Conservation (phyloP, 2,329 filamentous ascomycete genomes). For the Ophiostoma sp. region DNA sequence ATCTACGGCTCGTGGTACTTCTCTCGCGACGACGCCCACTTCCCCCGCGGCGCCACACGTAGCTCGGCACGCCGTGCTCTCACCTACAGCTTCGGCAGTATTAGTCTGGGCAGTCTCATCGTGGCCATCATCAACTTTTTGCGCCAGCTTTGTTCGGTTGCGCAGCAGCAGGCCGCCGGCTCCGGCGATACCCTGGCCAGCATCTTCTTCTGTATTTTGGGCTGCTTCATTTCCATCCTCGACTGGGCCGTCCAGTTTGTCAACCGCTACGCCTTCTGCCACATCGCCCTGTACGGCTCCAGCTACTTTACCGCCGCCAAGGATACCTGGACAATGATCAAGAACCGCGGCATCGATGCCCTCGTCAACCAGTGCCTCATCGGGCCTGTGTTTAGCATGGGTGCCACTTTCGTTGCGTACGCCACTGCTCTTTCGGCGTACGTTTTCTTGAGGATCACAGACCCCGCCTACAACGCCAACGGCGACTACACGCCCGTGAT, state of each 20-base stretch:
- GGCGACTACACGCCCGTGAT: conserved; percentile 73
- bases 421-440: conserved; percentile 79
- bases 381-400: conserved; percentile 72
- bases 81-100: conserved; percentile 91
- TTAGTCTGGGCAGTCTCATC: conserved; percentile 80
- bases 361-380: conserved; percentile 87
- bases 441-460: conserved; percentile 79
- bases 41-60: conserved; percentile 76
- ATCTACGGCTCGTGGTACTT: conserved; percentile 97
- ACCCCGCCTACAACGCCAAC: conserved; percentile 71
- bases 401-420: conserved; percentile 80
- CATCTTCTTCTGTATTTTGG: conserved; percentile 71
- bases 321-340: conserved; percentile 89
- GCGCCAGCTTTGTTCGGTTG: conserved; percentile 79
- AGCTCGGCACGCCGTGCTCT: conserved; percentile 79
- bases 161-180: conserved; percentile 62
- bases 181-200: conserved; percentile 67
- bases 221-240: conserved; percentile 73
- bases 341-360: conserved; percentile 85
- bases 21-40: conserved; percentile 55
- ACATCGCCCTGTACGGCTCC: conserved; percentile 92
- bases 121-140: conserved; percentile 86
- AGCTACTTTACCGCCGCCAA: conserved; percentile 83
- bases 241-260: conserved; percentile 87
- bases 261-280: conserved; percentile 89